Evolutionary conservation across 371 early-diverging fungal genomes (phyloP).

Genomic region (Blakeslea trispora): DNA sequence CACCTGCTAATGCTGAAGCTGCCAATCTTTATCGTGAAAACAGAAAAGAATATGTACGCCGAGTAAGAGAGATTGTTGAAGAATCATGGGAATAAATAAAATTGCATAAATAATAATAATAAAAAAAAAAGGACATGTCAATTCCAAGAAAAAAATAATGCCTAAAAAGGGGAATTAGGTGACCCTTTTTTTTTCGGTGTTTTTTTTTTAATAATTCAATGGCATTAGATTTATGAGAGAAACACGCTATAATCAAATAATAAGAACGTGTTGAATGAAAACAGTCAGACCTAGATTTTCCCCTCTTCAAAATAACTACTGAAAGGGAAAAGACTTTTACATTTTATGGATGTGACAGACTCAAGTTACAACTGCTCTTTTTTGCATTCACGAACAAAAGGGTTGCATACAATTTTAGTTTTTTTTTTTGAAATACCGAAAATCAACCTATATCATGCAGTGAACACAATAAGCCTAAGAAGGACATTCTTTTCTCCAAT

Average conservation of each 20-base stretch:
- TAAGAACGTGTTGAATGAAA: no score
- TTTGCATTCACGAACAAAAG: no score
- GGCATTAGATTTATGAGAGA: no score
- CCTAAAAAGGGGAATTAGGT: not conserved
- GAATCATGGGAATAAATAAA: conserved; percentile 90
- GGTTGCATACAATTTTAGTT: no score
- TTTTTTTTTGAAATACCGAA: no score
- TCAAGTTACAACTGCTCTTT: no score
- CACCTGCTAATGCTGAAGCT: conserved; percentile 98
- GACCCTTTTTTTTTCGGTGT: not conserved
- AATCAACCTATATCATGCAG: no score
- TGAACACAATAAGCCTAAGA: no score
- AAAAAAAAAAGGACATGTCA: conserved; percentile 3
- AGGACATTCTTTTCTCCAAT: no score
- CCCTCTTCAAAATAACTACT: conserved; percentile 70
- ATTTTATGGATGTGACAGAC: conserved; percentile 77
- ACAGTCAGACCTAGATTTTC: conserved; percentile 69
- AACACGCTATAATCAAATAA: no score
- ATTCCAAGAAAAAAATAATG: not conserved
- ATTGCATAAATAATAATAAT: no score
- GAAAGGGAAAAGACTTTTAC: conserved; percentile 73
- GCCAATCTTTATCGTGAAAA: conserved; percentile 94
- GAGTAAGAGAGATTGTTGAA: conserved; percentile 95
- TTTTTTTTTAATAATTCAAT: not conserved
- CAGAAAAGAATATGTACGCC: conserved; percentile 89